A percentile compares a stretch with the other conserved stretches of the same genome.
Conservation (phyloP, 116 monocot species). For the Zostera marina region DNA sequence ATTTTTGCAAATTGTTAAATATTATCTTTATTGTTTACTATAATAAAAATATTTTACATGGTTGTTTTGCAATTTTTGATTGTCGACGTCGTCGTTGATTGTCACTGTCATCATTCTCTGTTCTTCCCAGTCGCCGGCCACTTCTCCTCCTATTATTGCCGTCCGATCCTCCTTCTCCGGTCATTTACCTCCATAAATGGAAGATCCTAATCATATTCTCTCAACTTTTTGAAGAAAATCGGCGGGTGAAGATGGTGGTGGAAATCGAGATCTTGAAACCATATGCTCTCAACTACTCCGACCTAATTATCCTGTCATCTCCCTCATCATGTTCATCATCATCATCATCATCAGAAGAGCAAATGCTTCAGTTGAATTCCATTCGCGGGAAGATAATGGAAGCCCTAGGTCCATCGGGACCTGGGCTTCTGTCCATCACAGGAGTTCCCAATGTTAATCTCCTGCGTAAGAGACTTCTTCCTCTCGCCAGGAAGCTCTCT, state of each 20-base stretch:
- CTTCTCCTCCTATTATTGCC: no score
- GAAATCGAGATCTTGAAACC: slow-evolving; percentile 37
- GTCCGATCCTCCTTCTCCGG: no score
- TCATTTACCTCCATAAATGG: no score
- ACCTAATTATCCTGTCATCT: slow-evolving; percentile 45
- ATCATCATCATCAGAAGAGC: neutral
- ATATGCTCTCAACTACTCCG: slow-evolving; percentile 38
- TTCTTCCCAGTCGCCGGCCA: no score
- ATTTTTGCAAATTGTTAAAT: no score
- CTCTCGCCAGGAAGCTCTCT: slow-evolving; percentile 49
- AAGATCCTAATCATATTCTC: no score
- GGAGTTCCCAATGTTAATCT: slow-evolving; percentile 32
- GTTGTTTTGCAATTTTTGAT: no score
- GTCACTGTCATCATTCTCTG: no score
- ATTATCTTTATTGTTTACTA: no score
- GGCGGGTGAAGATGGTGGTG: slow-evolving; percentile 8
- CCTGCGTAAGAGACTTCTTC: slow-evolving; percentile 57
- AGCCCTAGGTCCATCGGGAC: slow-evolving; percentile 60
- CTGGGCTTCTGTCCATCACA: slow-evolving; percentile 60
- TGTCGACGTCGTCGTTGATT: no score
- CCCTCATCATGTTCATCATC: neutral
- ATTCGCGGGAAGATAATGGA: slow-evolving; percentile 28
- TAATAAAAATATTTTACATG: no score
- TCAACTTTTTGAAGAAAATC: no score
- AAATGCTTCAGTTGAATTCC: slow-evolving; percentile 15